Evolutionary conservation across 352 stramenopile species (phyloP), one percentile per base, ranked within the genome.

Genomic region (Paralagenidium karlingii): DNA sequence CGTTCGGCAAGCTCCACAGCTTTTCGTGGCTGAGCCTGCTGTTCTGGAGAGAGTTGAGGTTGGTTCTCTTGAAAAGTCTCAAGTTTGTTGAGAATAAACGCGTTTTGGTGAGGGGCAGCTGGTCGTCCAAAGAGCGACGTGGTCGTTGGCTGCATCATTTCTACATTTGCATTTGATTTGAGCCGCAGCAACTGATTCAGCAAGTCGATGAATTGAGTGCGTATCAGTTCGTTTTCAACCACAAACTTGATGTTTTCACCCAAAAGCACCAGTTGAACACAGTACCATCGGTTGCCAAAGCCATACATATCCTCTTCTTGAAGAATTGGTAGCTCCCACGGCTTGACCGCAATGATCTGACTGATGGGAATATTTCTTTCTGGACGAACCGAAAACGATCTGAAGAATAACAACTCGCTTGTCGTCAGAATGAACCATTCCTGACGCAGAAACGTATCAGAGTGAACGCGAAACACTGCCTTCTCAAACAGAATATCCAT

Each of bases 401-500:
- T 65, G 31, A 71, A 87, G 40, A 84, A 84, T 5, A 70, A 47
- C 19, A 90, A 52, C 2, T 51, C 42, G 12, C 69, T 50, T 3
- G 55, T 40, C 4, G 77, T 84, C n/a, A 84, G 49, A 29, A 85
- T 44, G 8, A 91, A 37, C 12, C 82, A 68, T 26, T 91, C 77
- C 40, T 91, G 77, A 10, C 77, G 62, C 15, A 82, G 38, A 1
- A 86, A 28, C 12, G 63, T 52, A 20, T 63, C 54, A 1, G 71
- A 47, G 24, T 76, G 70, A 31, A 78, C 84, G 24, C 74, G 74
- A 33, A 83, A 83, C 21, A 82, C 57, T 7, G 85, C 71, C 16
- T 70, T 67, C 50, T 85, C 70, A 22, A 67, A 79, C 8, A 60
- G 55, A 1, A 82, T 66, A 12, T 55, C 47, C 25, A 81, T 55